Conservation (phyloP, 2,329 filamentous ascomycete genomes). For the Colletotrichum sp. region DNA sequence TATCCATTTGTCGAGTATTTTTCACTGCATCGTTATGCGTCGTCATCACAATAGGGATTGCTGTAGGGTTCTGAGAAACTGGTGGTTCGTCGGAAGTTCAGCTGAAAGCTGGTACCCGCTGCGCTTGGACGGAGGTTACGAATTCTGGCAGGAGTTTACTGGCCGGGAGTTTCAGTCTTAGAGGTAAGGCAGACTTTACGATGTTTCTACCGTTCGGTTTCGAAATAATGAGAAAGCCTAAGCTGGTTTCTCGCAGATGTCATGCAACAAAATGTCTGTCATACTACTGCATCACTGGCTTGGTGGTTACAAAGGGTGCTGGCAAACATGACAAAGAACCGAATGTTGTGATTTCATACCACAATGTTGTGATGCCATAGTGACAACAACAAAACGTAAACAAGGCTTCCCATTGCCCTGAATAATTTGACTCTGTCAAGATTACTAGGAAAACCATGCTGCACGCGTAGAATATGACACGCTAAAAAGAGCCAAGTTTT, state of each 20-base stretch:
- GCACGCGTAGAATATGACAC: background rate
- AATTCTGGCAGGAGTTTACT: background rate
- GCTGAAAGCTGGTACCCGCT: background rate
- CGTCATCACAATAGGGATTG: background rate
- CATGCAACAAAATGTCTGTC: background rate
- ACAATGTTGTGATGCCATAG: background rate
- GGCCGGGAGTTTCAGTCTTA: background rate
- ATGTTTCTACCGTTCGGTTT: background rate
- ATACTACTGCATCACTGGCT: background rate
- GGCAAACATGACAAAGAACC: background rate
- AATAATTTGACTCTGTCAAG: background rate
- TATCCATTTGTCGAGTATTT: background rate
- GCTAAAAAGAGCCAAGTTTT: background rate
- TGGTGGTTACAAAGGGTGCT: background rate
- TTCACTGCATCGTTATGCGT: background rate
- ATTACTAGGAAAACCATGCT: background rate
- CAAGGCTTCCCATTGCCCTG: background rate
- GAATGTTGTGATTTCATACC: background rate
- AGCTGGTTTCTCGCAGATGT: background rate
- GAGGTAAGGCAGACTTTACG: background rate
- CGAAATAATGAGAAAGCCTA: background rate
- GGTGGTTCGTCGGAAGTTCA: background rate
- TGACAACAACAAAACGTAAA: background rate
- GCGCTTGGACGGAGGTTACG: background rate
- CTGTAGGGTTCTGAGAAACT: background rate